Conservation (phyloP, 2,329 filamentous ascomycete species). For the Xylaria sp. region DNA sequence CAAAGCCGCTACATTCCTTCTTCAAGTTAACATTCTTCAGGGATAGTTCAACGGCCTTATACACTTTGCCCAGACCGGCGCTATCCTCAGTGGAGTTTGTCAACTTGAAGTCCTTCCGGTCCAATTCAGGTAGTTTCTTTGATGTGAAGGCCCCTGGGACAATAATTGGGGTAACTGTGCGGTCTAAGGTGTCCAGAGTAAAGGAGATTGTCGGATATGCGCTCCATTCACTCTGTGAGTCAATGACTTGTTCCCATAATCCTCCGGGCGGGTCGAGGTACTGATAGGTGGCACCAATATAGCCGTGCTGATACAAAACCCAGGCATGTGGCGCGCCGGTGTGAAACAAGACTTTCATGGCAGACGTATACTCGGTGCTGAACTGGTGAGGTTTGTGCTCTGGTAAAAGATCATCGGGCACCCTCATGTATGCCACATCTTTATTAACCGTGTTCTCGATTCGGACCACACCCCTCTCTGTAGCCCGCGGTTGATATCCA, state of each 20-base stretch:
- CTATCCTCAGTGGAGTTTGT: not conserved
- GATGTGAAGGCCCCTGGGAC: slow-evolving; percentile 23
- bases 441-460: slow-evolving; percentile 28
- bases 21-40: not conserved
- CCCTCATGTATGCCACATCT: slow-evolving; percentile 43
- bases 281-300: slow-evolving; percentile 20
- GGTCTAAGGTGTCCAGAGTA: not conserved
- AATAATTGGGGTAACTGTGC: slow-evolving; percentile 2
- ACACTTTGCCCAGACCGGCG: slow-evolving; percentile 2
- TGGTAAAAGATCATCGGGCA: slow-evolving; percentile 19
- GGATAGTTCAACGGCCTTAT: not conserved
- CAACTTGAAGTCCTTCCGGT: slow-evolving; percentile 21
- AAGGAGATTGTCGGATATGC: slow-evolving; percentile 27
- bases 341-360: slow-evolving; percentile 35
- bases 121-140: not conserved
- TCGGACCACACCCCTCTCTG: slow-evolving; percentile 33
- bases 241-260: slow-evolving; percentile 20
- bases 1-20: slow-evolving; percentile 27
- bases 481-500: slow-evolving; percentile 28
- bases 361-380: slow-evolving; percentile 35
- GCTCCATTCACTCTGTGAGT: not conserved
- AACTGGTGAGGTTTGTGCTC: slow-evolving; percentile 40
- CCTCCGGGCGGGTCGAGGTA: slow-evolving; percentile 28
- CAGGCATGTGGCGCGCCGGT: slow-evolving; percentile 16
- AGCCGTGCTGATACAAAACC: slow-evolving; percentile 14